A percentile compares a stretch with the other conserved stretches of the same genome.
These are phyloP conservation scores for Teratosphaeria epicoccoides DNA, from an alignment of 2,329 filamentous ascomycete species.

Conservation along the genomic window DNA sequence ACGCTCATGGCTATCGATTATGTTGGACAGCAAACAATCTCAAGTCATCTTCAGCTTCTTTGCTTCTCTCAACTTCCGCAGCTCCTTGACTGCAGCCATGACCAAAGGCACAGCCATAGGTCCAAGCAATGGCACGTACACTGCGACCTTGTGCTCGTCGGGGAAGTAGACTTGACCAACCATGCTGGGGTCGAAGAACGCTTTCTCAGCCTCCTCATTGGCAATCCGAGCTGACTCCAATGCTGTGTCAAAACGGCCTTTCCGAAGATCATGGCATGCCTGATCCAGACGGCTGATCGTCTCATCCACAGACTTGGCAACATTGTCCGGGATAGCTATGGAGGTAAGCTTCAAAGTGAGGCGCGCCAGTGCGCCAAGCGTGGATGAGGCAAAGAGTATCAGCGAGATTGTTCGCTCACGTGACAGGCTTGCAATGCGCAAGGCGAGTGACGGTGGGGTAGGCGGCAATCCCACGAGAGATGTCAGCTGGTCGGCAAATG, in stretches of 20 bases:
- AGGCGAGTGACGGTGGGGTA: conserved; percentile 64
- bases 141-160: conserved; percentile 94
- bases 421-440: conserved; percentile 73
- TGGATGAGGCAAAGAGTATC: conserved; percentile 80
- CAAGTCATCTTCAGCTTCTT: conserved; percentile 12
- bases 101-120: conserved; percentile 83
- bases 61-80: conserved; percentile 33
- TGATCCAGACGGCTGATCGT: conserved; percentile 67
- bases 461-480: conserved; percentile 77
- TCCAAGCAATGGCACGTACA: conserved; percentile 83
- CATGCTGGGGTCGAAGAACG: conserved; percentile 99
- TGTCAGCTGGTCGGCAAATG: conserved; percentile 81
- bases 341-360: conserved; percentile 73
- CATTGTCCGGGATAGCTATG: conserved; percentile 80
- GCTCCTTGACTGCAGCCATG: conserved; percentile 72
- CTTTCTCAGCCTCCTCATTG: conserved; percentile 78
- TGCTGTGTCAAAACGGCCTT: conserved; percentile 52
- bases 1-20: neutral
- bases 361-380: conserved; percentile 82
- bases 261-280: conserved; percentile 60
- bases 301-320: conserved; percentile 73
- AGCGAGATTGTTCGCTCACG: conserved; percentile 80
- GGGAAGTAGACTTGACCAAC: conserved; percentile 97
- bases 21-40: neutral
- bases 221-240: conserved; percentile 73